Conservation (phyloP, 2,329 filamentous ascomycete species). For the Volutella citrinella region DNA sequence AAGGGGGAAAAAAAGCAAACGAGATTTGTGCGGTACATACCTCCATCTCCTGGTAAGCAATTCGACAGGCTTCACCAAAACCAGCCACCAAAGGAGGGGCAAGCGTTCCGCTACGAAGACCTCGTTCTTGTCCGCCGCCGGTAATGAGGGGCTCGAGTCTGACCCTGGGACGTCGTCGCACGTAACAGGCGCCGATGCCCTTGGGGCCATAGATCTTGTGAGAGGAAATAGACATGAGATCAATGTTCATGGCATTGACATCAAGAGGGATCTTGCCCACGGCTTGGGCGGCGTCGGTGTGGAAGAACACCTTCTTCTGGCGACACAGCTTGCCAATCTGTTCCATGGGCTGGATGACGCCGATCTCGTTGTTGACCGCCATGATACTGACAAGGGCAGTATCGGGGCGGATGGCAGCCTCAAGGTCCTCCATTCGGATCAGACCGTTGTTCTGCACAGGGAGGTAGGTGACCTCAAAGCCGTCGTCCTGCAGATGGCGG, state of each 20-base stretch:
- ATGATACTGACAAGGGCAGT: slow-evolving; percentile 94
- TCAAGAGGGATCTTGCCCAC: slow-evolving; percentile 98
- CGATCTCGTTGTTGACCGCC: slow-evolving; percentile 99
- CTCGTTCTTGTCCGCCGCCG: slow-evolving; percentile 93
- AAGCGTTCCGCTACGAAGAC: slow-evolving; percentile 88
- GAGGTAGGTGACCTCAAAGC: slow-evolving; percentile 94
- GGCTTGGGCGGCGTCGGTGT: slow-evolving; percentile 93
- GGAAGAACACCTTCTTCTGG: slow-evolving; percentile 93
- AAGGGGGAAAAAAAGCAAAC: slow-evolving; percentile 15
- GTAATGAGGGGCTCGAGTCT: slow-evolving; percentile 94
- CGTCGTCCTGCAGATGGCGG: slow-evolving; percentile 93
- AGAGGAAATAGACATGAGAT: slow-evolving; percentile 97
- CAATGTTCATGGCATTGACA: slow-evolving; percentile 96
- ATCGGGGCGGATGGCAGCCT: slow-evolving; percentile 85
- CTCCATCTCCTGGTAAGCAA: slow-evolving; percentile 84
- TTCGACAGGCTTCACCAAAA: slow-evolving; percentile 91
- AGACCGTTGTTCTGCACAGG: slow-evolving; percentile 87
- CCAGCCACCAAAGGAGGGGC: slow-evolving; percentile 86
- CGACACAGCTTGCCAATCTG: slow-evolving; percentile 93
- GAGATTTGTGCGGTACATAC: slow-evolving; percentile 54
- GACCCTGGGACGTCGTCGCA: slow-evolving; percentile 87
- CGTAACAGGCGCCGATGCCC: slow-evolving; percentile 94
- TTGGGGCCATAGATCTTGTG: slow-evolving; percentile 99
- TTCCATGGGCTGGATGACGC: slow-evolving; percentile 94
- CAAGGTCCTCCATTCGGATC: slow-evolving; percentile 77